Conservation (phyloP, 129 eudicot species). For the Kitagawia praeruptora region DNA sequence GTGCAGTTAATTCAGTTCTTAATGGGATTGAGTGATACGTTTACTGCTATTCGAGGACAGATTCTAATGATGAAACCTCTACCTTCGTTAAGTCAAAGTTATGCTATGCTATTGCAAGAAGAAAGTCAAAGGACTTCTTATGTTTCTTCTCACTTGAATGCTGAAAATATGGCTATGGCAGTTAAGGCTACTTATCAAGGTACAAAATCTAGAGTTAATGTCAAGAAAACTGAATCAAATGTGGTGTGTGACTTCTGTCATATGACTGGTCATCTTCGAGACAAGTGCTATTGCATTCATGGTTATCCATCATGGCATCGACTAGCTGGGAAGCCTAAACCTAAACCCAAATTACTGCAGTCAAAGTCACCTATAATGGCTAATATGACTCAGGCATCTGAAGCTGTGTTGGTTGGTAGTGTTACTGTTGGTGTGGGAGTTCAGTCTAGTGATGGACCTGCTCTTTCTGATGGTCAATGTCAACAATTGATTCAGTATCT, state of each 20-base stretch:
- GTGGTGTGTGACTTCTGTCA: background rate
- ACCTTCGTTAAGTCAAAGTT: background rate
- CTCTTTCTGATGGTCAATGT: background rate
- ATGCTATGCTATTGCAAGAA: background rate
- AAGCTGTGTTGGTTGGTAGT: rapidly evolving
- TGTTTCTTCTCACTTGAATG: rapidly evolving
- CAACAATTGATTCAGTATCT: background rate
- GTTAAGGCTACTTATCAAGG: background rate
- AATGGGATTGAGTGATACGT: background rate
- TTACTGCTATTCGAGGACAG: background rate
- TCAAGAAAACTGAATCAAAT: rapidly evolving
- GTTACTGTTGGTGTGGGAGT: too few relatives aligned
- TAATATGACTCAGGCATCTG: too few relatives aligned
- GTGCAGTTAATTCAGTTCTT: background rate
- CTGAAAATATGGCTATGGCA: background rate
- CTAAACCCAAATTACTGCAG: background rate
- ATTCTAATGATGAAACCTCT: background rate
- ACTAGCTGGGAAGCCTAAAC: too few relatives aligned
- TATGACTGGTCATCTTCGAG: background rate
- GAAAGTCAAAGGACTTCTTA: background rate
- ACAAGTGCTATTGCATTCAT: background rate
- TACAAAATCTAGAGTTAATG: background rate
- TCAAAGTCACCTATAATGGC: rapidly evolving
- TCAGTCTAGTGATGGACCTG: too few relatives aligned
- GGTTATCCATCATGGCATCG: background rate